A percentile compares a stretch with the other conserved stretches of the same genome.
These are phyloP conservation scores for Tulasnella sp. DNA, from an alignment of 768 basidiomycete genomes.

Conservation along the genomic window DNA sequence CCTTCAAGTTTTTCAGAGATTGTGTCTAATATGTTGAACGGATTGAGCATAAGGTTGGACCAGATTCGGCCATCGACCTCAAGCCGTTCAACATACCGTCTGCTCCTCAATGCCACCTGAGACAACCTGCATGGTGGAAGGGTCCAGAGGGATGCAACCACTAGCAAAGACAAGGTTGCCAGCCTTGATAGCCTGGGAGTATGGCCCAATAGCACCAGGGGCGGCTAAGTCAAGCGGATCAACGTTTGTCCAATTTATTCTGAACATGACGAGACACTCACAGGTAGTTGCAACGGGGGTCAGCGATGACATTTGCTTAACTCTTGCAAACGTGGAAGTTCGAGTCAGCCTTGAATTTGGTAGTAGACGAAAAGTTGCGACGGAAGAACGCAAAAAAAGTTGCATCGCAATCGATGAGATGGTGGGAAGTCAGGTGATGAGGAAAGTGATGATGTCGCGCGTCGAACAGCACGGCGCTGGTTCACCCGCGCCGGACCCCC, in stretches of 20 bases:
- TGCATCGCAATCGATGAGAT: constrained; percentile 8
- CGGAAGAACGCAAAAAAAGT: background rate
- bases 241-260: background rate
- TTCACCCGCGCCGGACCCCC: background rate
- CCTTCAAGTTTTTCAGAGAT: constrained; percentile 76
- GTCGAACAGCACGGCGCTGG: too few relatives aligned
- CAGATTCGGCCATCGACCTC: too few relatives aligned
- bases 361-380: background rate
- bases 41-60: background rate
- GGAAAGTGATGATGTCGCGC: background rate
- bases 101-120: constrained; percentile 70
- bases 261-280: background rate
- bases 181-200: constrained; percentile 77
- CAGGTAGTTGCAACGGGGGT: background rate
- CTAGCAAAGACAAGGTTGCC: constrained; percentile 83
- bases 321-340: background rate
- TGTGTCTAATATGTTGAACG: constrained; percentile 39
- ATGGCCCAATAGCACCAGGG: constrained; percentile 75
- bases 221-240: constrained; percentile 42
- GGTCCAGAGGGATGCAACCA: constrained; percentile 80
- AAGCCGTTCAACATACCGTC: constrained; percentile 35
- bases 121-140: constrained; percentile 61
- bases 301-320: background rate
- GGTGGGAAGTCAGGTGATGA: background rate
- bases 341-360: background rate